phyloP scores from a whole-genome alignment of 768 basidiomycete species.

The Mycena filopes region DNA sequence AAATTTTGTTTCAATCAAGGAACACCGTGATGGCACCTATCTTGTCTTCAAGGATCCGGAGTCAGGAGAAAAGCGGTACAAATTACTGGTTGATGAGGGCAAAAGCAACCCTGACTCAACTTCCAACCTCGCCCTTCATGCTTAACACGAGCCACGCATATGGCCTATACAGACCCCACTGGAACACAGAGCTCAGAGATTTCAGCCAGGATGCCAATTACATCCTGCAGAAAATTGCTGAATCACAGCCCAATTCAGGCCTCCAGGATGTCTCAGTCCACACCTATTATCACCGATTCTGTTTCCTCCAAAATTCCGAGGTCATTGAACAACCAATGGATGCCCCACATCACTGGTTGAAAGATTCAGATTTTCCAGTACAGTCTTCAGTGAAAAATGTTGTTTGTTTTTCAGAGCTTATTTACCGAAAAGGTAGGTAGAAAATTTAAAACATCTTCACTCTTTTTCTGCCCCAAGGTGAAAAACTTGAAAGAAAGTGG shows the following conservation, averaged over 20 bases:
- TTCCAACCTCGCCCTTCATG: too few relatives aligned
- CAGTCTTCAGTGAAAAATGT: too few relatives aligned
- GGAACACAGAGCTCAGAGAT: neutral
- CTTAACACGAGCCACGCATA: too few relatives aligned
- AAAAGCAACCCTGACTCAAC: too few relatives aligned
- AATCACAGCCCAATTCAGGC: neutral
- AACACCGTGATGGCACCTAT: constrained; percentile 32
- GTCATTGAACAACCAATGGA: neutral
- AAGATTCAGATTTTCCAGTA: too few relatives aligned
- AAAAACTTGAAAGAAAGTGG: too few relatives aligned
- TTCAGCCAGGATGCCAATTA: constrained; percentile 3
- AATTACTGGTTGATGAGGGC: constrained; percentile 16
- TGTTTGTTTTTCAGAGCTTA: too few relatives aligned
- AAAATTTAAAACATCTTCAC: too few relatives aligned
- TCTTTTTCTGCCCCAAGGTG: too few relatives aligned
- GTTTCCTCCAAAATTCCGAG: neutral
- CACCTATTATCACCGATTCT: constrained; percentile 1
- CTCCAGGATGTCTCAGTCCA: constrained; percentile 7
- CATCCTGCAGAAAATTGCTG: neutral
- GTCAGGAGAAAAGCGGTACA: neutral
- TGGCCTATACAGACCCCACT: too few relatives aligned
- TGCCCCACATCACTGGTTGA: too few relatives aligned
- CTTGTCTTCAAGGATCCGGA: constrained; percentile 16
- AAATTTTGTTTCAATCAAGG: constrained; percentile 37
- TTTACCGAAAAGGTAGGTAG: too few relatives aligned